Percentiles rank a stretch among this genome's conserved stretches.
These are phyloP conservation scores for Plasmodium coatneyi DNA, from an alignment of 169 alveolate species.

Conservation along the genomic window DNA sequence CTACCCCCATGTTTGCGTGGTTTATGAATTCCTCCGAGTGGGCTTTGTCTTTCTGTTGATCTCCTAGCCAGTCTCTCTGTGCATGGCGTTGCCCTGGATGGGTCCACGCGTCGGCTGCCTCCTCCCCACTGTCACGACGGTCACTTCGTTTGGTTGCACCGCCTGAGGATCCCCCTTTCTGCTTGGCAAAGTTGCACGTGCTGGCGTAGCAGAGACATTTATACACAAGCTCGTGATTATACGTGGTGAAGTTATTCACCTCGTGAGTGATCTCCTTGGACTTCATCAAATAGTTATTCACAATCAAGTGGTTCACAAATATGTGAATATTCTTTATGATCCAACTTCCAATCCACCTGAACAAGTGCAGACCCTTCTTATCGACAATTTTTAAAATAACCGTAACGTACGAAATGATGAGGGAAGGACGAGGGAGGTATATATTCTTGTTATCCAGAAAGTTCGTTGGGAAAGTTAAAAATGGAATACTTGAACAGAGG, in stretches of 20 bases:
- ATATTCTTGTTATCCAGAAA: conserved; percentile 56
- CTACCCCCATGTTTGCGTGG: conserved; percentile 25
- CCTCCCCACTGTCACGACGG: not conserved
- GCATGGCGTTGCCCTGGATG: not conserved
- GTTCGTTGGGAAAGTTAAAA: conserved; percentile 62
- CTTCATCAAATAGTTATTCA: conserved; percentile 59
- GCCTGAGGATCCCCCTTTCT: not conserved
- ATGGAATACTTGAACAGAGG: conserved; percentile 38
- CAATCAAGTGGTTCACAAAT: conserved; percentile 32
- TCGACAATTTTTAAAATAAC: conserved; percentile 56
- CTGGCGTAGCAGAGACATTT: conserved; percentile 58
- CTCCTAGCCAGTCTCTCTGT: not conserved
- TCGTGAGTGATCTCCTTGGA: conserved; percentile 41
- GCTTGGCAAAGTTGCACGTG: conserved; percentile 48
- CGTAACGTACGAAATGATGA: conserved; percentile 34
- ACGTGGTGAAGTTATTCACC: conserved; percentile 60
- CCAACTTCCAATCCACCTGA: conserved; percentile 54
- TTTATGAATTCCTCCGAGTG: conserved; percentile 28
- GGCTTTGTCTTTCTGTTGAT: not conserved
- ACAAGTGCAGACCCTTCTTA: conserved; percentile 43
- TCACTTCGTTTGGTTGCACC: not conserved
- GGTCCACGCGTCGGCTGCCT: not conserved
- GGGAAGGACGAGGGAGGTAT: conserved; percentile 51
- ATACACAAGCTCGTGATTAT: conserved; percentile 38
- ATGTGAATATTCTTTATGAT: conserved; percentile 15